Evolutionary conservation across 805 yeast species (phyloP).

Genomic region (Lipomyces mesembrius): DNA sequence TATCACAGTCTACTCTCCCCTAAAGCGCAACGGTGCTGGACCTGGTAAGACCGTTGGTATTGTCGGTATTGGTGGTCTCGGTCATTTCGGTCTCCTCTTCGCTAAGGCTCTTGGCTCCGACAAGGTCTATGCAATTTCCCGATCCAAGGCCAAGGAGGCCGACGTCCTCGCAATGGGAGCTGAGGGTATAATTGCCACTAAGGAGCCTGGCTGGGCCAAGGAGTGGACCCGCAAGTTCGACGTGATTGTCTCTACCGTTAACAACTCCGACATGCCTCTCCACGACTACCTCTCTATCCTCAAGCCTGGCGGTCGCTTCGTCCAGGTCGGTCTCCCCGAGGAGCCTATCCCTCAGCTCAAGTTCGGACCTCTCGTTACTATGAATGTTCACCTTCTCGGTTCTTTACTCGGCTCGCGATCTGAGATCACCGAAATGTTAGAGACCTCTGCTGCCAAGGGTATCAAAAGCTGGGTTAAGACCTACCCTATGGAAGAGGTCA

Average conservation of each 20-base stretch:
- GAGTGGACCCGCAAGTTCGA: slow-evolving; percentile 50
- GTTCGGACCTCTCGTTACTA: slow-evolving; percentile 36
- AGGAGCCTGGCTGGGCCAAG: slow-evolving; percentile 48
- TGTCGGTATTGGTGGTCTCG: slow-evolving; percentile 70
- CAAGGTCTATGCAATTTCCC: slow-evolving; percentile 58
- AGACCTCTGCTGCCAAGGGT: slow-evolving; percentile 60
- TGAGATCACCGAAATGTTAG: slow-evolving; percentile 70
- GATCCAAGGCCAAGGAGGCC: slow-evolving; percentile 55
- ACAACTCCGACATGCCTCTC: slow-evolving; percentile 48
- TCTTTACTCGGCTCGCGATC: slow-evolving; percentile 65
- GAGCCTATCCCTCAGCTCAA: slow-evolving; percentile 36
- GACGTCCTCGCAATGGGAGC: slow-evolving; percentile 63
- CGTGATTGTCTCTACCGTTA: slow-evolving; percentile 59
- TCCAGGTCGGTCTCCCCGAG: slow-evolving; percentile 69
- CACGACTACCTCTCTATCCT: slow-evolving; percentile 56
- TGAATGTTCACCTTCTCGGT: slow-evolving; percentile 46
- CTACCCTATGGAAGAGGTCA: slow-evolving; percentile 38
- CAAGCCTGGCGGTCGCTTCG: slow-evolving; percentile 62
- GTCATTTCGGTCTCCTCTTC: slow-evolving; percentile 64
- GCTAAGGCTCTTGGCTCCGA: slow-evolving; percentile 69
- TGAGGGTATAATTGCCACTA: slow-evolving; percentile 57
- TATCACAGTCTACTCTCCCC: slow-evolving; percentile 70
- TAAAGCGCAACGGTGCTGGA: slow-evolving; percentile 54
- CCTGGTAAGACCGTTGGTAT: slow-evolving; percentile 61
- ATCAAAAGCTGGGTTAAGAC: slow-evolving; percentile 38